Conservation (phyloP, 352 stramenopile species). For the Globisporangium splendens region DNA sequence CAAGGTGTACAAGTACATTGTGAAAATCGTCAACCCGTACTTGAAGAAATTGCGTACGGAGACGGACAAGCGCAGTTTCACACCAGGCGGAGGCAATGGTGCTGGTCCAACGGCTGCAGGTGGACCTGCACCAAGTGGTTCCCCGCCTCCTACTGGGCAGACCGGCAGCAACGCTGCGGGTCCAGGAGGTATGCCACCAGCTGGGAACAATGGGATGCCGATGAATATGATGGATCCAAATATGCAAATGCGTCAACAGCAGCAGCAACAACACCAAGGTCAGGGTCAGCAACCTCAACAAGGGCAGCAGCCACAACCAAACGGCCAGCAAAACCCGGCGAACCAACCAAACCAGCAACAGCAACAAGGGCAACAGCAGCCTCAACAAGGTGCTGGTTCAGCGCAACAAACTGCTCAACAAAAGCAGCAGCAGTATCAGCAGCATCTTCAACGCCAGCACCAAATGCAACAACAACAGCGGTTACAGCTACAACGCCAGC, state of each 20-base stretch:
- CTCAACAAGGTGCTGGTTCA: conserved; percentile 2
- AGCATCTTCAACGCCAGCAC: conserved; percentile 56
- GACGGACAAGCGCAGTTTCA: conserved; percentile 62
- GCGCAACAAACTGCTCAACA: conserved; percentile 37
- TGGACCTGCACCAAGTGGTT: neutral
- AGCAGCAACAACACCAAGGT: conserved; percentile 26
- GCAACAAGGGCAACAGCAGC: conserved; percentile 8
- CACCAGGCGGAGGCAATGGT: conserved; percentile 19
- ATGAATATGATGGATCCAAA: conserved; percentile 25
- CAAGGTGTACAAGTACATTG: conserved; percentile 89
- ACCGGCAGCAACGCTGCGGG: neutral
- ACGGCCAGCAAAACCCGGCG: conserved; percentile 14
- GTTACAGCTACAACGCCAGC: conserved; percentile 42
- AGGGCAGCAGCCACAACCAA: conserved; percentile 13
- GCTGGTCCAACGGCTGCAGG: neutral
- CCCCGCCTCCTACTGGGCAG: conserved; percentile 9
- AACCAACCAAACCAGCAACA: conserved; percentile 20
- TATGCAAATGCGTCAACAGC: conserved; percentile 25
- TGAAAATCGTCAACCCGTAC: conserved; percentile 86
- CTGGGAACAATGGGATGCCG: conserved; percentile 5
- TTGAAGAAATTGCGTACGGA: conserved; percentile 83
- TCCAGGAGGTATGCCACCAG: conserved; percentile 4
- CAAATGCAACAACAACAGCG: conserved; percentile 32
- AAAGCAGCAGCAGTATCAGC: conserved; percentile 44
- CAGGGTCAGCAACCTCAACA: conserved; percentile 23